Percentiles rank a stretch among this genome's conserved stretches.
phyloP scores from a whole-genome alignment of 352 stramenopile genomes.

The Phytopythium aichiense region DNA sequence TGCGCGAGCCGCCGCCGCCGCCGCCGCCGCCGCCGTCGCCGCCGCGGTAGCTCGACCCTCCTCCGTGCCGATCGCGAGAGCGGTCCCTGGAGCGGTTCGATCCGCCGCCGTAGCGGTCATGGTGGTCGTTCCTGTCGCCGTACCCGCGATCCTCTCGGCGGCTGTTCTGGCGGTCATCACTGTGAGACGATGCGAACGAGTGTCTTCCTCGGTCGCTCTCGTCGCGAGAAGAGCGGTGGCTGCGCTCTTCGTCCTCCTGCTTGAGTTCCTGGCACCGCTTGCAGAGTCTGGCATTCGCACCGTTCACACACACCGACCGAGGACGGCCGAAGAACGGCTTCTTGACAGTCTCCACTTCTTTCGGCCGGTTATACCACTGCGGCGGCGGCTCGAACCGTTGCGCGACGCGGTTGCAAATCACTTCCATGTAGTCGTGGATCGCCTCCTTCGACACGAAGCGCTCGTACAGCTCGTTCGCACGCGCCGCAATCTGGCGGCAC shows the following conservation, averaged over 20 bases:
- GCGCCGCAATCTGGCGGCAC: constrained; percentile 94
- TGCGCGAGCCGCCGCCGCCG: constrained; percentile 11
- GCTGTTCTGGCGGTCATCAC: constrained; percentile 16
- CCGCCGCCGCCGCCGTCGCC: constrained; percentile 19
- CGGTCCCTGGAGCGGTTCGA: constrained; percentile 16
- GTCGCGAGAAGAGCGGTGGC: constrained; percentile 17
- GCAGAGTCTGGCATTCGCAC: constrained; percentile 50
- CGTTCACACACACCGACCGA: constrained; percentile 56
- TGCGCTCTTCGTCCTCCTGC: constrained; percentile 43
- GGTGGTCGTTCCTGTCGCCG: constrained; percentile 10
- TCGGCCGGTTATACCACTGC: constrained; percentile 61
- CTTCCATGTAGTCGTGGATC: constrained; percentile 97
- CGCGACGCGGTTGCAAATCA: constrained; percentile 92
- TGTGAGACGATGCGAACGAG: constrained; percentile 7
- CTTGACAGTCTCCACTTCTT: constrained; percentile 46
- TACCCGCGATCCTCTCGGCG: constrained; percentile 10
- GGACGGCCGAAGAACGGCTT: constrained; percentile 52
- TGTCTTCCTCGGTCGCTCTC: constrained; percentile 19
- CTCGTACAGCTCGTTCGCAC: constrained; percentile 93
- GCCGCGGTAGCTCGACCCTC: constrained; percentile 20
- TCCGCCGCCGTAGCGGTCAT: constrained; percentile 20
- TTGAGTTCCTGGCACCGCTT: constrained; percentile 71
- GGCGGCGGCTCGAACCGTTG: constrained; percentile 76
- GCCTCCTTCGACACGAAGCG: constrained; percentile 88
- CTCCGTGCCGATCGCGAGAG: constrained; percentile 22